Conservation (phyloP, 176 grass and related monocot genomes). For the Elaeis guineensis region DNA sequence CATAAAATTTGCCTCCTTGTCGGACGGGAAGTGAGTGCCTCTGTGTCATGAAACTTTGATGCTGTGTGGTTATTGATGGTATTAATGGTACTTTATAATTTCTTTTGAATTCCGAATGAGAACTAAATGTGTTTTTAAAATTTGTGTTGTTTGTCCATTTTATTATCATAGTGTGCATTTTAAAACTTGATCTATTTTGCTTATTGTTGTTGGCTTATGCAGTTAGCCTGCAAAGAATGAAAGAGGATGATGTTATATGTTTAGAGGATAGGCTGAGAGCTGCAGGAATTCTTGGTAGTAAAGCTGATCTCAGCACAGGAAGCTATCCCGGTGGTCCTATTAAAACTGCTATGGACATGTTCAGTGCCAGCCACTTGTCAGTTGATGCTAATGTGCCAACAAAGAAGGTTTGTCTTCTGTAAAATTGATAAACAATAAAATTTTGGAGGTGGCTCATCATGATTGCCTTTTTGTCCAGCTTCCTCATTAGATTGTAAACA, state of each 20-base stretch:
- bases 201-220: constrained; percentile 24
- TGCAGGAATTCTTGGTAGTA: constrained; percentile 33
- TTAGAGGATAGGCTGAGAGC: constrained; percentile 71
- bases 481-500: no score
- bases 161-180: no score
- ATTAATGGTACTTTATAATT: no score
- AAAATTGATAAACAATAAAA: constrained; percentile 5
- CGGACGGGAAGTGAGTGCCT: no score
- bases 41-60: no score
- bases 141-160: constrained; percentile 13
- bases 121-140: constrained; percentile 1
- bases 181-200: background rate
- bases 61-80: no score
- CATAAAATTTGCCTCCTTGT: no score
- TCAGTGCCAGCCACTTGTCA: constrained; percentile 26
- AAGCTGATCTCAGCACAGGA: constrained; percentile 24
- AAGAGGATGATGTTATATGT: constrained; percentile 49
- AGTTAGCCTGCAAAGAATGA: constrained; percentile 58
- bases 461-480: no score
- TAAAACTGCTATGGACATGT: constrained; percentile 30
- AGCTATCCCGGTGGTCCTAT: constrained; percentile 23
- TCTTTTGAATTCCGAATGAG: no score
- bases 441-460: no score
- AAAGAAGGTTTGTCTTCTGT: constrained; percentile 60
- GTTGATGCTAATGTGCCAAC: constrained; percentile 29